Percentiles rank a stretch among this genome's conserved stretches.
These are phyloP conservation scores for Aspergillus avenaceus DNA, from an alignment of 495 filamentous ascomycete genomes.

Conservation along the genomic window DNA sequence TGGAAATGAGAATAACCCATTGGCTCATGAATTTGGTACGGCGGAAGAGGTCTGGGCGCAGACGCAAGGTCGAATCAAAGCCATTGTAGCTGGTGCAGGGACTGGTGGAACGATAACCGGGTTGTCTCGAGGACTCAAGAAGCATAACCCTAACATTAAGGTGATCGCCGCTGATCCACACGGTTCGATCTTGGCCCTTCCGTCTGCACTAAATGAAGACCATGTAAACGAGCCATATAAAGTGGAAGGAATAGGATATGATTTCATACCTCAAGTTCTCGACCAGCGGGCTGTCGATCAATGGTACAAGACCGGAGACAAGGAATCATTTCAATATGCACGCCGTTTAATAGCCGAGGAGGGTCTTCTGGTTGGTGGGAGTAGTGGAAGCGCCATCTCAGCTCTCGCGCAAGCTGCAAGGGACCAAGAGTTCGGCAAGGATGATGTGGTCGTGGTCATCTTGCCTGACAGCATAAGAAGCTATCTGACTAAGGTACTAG, in stretches of 20 bases:
- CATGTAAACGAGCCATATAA: conserved; percentile 84
- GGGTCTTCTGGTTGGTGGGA: conserved; percentile 89
- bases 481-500: conserved; percentile 81
- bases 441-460: conserved; percentile 83
- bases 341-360: conserved; percentile 90
- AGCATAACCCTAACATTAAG: conserved; percentile 78
- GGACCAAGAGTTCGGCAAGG: conserved; percentile 67
- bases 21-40: conserved; percentile 91
- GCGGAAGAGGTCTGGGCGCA: conserved; percentile 96
- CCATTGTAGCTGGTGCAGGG: conserved; percentile 86
- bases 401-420: conserved; percentile 76
- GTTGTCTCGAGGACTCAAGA: conserved; percentile 77
- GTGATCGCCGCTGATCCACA: conserved; percentile 89
- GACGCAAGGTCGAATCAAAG: conserved; percentile 78
- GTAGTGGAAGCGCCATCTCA: conserved; percentile 87
- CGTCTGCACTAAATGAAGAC: conserved; percentile 70
- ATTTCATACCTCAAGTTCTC: conserved; percentile 94
- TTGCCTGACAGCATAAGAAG: conserved; percentile 94
- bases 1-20: conserved; percentile 83
- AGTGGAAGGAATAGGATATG: conserved; percentile 98
- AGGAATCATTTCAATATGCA: conserved; percentile 84
- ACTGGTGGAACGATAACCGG: conserved; percentile 96
- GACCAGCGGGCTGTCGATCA: conserved; percentile 77
- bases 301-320: conserved; percentile 98
- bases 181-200: conserved; percentile 82